Evolutionary conservation across 2,329 filamentous ascomycete genomes (phyloP).

Genomic region (Gaeumannomyces tritici): DNA sequence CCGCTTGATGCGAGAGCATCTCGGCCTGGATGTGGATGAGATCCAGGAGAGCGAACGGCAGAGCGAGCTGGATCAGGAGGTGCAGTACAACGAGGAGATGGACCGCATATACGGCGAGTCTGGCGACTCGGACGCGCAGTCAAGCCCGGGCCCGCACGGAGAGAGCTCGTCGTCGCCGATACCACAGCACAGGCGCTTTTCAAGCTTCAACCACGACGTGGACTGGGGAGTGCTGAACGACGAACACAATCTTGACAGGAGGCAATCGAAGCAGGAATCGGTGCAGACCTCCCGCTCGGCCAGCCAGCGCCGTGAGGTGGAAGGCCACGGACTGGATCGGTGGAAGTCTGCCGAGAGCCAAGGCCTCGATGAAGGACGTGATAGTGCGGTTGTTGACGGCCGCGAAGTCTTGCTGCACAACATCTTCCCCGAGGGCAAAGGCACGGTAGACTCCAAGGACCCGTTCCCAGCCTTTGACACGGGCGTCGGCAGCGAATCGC

Average conservation of each 20-base stretch:
- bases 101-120: constrained; percentile 47
- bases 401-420: constrained; percentile 63
- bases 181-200: constrained; percentile 28
- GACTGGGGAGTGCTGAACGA: constrained; percentile 20
- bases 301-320: constrained; percentile 57
- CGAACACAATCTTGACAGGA: constrained; percentile 29
- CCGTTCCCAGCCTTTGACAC: constrained; percentile 12
- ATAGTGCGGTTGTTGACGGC: constrained; percentile 58
- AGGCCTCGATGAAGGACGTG: constrained; percentile 54
- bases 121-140: background rate
- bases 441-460: constrained; percentile 34
- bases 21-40: constrained; percentile 91
- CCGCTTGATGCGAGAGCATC: constrained; percentile 90
- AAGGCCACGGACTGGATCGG: constrained; percentile 67
- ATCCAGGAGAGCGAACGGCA: constrained; percentile 71
- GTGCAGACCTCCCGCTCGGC: constrained; percentile 19
- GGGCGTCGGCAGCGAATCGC: constrained; percentile 30
- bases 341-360: constrained; percentile 57
- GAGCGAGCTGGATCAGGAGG: constrained; percentile 50
- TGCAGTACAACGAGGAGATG: constrained; percentile 49
- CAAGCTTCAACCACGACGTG: constrained; percentile 70
- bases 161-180: constrained; percentile 6
- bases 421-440: constrained; percentile 54
- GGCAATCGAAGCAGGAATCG: constrained; percentile 13
- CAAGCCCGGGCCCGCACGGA: constrained; percentile 7